phyloP scores from a whole-genome alignment of 495 filamentous ascomycete genomes.

The Talaromyces stipitatus region DNA sequence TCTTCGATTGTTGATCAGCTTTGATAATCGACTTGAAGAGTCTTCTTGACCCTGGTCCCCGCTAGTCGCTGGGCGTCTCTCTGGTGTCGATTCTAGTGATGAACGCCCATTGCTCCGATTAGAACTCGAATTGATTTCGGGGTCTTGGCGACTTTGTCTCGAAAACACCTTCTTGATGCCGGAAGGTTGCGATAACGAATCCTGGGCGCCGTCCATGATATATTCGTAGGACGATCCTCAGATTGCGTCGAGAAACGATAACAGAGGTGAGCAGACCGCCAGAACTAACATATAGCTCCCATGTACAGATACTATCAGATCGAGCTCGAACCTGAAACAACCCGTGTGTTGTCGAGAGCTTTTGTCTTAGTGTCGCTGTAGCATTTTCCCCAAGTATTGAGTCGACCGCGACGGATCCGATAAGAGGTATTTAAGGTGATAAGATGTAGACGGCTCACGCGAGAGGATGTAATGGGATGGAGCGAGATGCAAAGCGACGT shows the following conservation, averaged over 20 bases:
- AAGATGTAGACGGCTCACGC: neutral
- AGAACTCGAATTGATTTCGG: slow-evolving; percentile 26
- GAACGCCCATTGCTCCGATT: slow-evolving; percentile 35
- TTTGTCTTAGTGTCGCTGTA: neutral
- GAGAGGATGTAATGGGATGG: neutral
- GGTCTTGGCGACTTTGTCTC: slow-evolving; percentile 19
- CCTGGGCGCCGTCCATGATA: slow-evolving; percentile 4
- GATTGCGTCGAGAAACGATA: neutral
- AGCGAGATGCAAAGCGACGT: neutral
- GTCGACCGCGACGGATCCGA: neutral
- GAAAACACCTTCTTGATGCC: slow-evolving; percentile 6
- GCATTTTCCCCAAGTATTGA: neutral
- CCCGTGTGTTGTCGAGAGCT: neutral
- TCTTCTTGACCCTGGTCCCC: slow-evolving; percentile 14
- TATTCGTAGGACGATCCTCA: neutral
- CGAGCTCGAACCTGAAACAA: neutral
- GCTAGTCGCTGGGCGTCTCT: slow-evolving; percentile 29
- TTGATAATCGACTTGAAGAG: slow-evolving; percentile 40
- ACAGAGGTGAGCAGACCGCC: neutral
- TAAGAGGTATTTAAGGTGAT: neutral
- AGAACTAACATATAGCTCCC: neutral
- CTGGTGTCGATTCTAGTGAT: slow-evolving; percentile 33
- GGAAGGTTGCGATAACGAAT: slow-evolving; percentile 1
- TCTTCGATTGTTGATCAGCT: slow-evolving; percentile 42
- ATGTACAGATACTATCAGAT: neutral